These are phyloP conservation scores for Cyberlindnera euphorbiiphila DNA, from an alignment of 805 yeast genomes.

Conservation along the genomic window DNA sequence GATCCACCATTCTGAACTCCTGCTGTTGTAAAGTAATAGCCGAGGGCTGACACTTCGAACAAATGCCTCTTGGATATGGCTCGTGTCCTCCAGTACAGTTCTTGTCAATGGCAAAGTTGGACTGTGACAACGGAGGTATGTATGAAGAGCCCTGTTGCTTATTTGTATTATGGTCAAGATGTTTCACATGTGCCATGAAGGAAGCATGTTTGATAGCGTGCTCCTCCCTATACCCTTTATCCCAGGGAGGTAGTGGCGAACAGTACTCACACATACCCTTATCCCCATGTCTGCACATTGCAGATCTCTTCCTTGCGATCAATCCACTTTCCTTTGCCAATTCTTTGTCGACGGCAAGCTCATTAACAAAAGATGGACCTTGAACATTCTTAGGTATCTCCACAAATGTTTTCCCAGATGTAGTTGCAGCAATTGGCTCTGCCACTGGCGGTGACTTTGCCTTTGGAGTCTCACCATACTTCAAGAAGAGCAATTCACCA, in stretches of 20 bases:
- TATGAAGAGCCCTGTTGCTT: conserved; percentile 58
- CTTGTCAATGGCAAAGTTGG: conserved; percentile 59
- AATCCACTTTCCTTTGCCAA: conserved; percentile 69
- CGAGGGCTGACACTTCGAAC: conserved; percentile 95
- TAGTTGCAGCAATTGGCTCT: conserved; percentile 9
- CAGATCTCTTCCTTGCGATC: conserved; percentile 57
- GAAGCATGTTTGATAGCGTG: conserved; percentile 84
- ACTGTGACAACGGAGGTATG: conserved; percentile 74
- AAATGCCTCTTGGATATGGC: conserved; percentile 93
- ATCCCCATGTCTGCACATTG: conserved; percentile 80
- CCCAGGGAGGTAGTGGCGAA: conserved; percentile 95
- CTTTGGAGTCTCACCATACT: conserved; percentile 20
- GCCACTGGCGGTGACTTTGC: conserved; percentile 1
- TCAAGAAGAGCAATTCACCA: conserved; percentile 45
- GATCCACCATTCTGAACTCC: conserved; percentile 92
- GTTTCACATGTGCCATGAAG: conserved; percentile 76
- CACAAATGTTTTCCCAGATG: conserved; percentile 11
- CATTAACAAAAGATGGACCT: conserved; percentile 34
- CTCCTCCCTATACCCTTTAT: conserved; percentile 66
- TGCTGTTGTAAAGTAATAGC: conserved; percentile 92
- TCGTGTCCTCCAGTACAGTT: conserved; percentile 78
- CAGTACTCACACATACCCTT: conserved; percentile 98
- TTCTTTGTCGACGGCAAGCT: conserved; percentile 60
- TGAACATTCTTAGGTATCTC: conserved; percentile 16
- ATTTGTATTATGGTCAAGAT: conserved; percentile 62